Percentiles rank a stretch among this genome's conserved stretches.
These are phyloP conservation scores for Globisporangium parvum DNA, from an alignment of 352 stramenopile genomes.

Conservation along the genomic window DNA sequence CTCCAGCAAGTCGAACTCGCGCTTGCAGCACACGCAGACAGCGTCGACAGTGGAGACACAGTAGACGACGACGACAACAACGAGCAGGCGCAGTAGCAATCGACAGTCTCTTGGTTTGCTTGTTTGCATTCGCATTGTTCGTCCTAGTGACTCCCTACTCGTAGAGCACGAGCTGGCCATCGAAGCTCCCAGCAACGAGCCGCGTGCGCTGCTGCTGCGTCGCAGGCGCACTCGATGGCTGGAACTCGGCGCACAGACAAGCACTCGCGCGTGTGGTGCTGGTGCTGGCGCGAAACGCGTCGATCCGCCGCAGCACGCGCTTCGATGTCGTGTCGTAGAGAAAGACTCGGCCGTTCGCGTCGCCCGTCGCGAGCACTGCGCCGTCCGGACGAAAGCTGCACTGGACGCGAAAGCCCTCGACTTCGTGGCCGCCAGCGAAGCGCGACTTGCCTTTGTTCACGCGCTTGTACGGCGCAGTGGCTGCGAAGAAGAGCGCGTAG, in stretches of 20 bases:
- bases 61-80: constrained; percentile 9
- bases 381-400: constrained; percentile 51
- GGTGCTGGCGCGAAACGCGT: constrained; percentile 15
- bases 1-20: constrained; percentile 36
- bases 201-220: neutral
- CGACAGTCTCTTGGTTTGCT: neutral
- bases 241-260: constrained; percentile 35
- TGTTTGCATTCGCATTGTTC: no score
- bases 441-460: constrained; percentile 21
- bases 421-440: constrained; percentile 28
- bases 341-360: constrained; percentile 36
- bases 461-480: constrained; percentile 38
- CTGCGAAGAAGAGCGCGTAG: constrained; percentile 36
- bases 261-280: neutral
- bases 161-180: constrained; percentile 20
- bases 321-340: constrained; percentile 27
- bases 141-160: neutral
- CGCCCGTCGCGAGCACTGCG: constrained; percentile 34
- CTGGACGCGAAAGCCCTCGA: constrained; percentile 37
- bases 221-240: neutral
- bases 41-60: neutral
- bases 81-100: constrained; percentile 7
- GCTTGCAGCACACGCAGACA: constrained; percentile 3
- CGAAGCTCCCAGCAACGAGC: constrained; percentile 22
- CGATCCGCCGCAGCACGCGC: constrained; percentile 15